Base-by-base conservation (phyloP, 192 early-diverging fungal genomes). In the Thamnidium elegans region DNA sequence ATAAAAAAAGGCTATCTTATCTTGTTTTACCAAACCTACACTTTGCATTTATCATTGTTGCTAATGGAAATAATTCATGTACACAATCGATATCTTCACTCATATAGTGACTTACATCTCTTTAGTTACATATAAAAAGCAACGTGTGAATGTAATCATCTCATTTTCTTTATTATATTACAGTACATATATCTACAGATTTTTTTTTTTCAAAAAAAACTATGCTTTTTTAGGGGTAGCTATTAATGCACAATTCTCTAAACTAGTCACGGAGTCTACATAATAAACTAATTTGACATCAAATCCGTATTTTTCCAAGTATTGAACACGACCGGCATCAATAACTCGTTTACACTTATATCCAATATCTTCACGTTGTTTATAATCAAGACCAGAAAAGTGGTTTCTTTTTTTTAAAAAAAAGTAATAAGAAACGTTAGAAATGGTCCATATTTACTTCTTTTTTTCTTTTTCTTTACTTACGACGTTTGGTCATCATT, bases 241-340 rank as follows among this genome's bases (percentile, higher is more conserved):
- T 43, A 91, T 73, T 52, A 94, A 70, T 7, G 86, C 87, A 23
- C 88, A 67, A 75, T 94, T 94, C 69, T 93, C 92, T 48, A 91
- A 72, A 1, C 81, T 88, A 8, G 84, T 83, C 23, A 75, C 68
- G 53, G 75, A 61, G 34, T 79, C 81, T 15, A 84, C 84, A 73
- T 92, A 94, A 56, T 93, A 88, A 7, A 91, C 83, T n/a, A 94
- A 78, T 58, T 86, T 77, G 3, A 79, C 80, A 43, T 87, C 71
- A 63, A 89, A 87, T 0, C 90, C 86, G 55, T 84, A 46, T 44
- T 69, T 62, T 13, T 77, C 50, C 34, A 94, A 65, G 32, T 78
- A 89, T 13, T 69, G 51, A 0, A 79, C 71, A 19, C 94, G 77
- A 6, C 94, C 94, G 48, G 78, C 68, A 59, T 96, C 92, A 45